phyloP scores from a whole-genome alignment of 2,329 filamentous ascomycete genomes.

The Intubia oerlemansii region DNA sequence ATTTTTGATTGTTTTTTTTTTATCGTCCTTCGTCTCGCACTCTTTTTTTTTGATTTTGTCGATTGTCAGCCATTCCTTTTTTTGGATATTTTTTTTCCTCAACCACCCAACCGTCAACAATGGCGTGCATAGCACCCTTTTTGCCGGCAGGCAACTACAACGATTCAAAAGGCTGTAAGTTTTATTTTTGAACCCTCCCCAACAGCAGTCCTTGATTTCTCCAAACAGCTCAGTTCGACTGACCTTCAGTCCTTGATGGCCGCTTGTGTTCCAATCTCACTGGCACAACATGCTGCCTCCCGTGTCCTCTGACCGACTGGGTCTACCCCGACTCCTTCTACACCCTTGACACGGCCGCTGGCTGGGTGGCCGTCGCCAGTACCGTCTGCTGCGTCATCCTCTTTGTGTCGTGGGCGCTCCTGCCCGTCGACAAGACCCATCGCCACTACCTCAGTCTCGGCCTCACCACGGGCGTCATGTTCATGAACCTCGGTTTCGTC shows the following conservation, averaged over 20 bases:
- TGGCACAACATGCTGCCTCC: conserved; percentile 55
- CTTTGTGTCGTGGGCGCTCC: conserved; percentile 53
- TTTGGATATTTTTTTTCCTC: neutral
- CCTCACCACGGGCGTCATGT: conserved; percentile 49
- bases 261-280: conserved; percentile 27
- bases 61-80: neutral
- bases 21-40: neutral
- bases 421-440: conserved; percentile 76
- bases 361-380: conserved; percentile 63
- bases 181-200: no score
- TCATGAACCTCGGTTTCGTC: conserved; percentile 83
- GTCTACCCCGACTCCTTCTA: conserved; percentile 38
- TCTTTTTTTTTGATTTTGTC: neutral
- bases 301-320: conserved; percentile 75
- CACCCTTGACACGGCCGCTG: conserved; percentile 41
- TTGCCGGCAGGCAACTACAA: conserved; percentile 4
- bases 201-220: neutral
- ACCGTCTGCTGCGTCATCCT: conserved; percentile 54
- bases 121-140: conserved; percentile 6
- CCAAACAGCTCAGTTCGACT: neutral
- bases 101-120: neutral
- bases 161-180: conserved; percentile 8
- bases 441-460: conserved; percentile 88
- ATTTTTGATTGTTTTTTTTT: neutral
- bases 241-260: conserved; percentile 29